Conservation (phyloP, 257 asterid genomes). For the Capsicum pubescens region DNA sequence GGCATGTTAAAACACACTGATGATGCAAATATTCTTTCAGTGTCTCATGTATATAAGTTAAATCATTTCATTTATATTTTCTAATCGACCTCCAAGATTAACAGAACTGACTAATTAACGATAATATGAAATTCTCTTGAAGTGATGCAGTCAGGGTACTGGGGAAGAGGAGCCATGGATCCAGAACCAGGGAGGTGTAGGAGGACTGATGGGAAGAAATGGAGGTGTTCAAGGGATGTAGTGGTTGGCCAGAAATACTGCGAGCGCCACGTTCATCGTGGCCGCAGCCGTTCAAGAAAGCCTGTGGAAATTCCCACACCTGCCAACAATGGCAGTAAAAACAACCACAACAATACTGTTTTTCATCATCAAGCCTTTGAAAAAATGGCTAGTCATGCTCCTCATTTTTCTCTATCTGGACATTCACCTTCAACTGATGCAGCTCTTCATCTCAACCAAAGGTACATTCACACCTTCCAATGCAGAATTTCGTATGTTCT, state of each 20-base stretch:
- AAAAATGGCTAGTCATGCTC: slow-evolving; percentile 31
- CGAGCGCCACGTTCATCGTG: slow-evolving; percentile 95
- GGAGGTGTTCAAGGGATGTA: slow-evolving; percentile 96
- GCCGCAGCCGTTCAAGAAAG: slow-evolving; percentile 99
- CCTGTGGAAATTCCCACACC: slow-evolving; percentile 93
- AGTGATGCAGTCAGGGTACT: slow-evolving; percentile 83
- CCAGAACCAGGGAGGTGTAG: slow-evolving; percentile 98
- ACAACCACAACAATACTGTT: not conserved
- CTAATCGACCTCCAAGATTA: not conserved
- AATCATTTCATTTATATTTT: not conserved
- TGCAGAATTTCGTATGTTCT: not conserved
- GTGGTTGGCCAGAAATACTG: slow-evolving; percentile 90
- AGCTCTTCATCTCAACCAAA: slow-evolving; percentile 55
- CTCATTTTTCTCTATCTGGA: slow-evolving; percentile 55
- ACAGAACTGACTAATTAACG: not conserved
- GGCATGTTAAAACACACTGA: no score
- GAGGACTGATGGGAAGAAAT: slow-evolving; percentile 94
- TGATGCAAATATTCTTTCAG: no score
- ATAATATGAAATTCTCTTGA: not conserved
- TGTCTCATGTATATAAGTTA: not conserved
- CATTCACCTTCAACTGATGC: slow-evolving; percentile 66
- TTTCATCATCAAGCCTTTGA: slow-evolving; percentile 12
- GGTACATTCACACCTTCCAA: slow-evolving; percentile 42
- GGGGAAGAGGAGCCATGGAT: slow-evolving; percentile 88
- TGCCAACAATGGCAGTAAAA: slow-evolving; percentile 1